These are phyloP conservation scores for Diplodia mutila DNA, from an alignment of 2,329 filamentous ascomycete species.

Conservation along the genomic window DNA sequence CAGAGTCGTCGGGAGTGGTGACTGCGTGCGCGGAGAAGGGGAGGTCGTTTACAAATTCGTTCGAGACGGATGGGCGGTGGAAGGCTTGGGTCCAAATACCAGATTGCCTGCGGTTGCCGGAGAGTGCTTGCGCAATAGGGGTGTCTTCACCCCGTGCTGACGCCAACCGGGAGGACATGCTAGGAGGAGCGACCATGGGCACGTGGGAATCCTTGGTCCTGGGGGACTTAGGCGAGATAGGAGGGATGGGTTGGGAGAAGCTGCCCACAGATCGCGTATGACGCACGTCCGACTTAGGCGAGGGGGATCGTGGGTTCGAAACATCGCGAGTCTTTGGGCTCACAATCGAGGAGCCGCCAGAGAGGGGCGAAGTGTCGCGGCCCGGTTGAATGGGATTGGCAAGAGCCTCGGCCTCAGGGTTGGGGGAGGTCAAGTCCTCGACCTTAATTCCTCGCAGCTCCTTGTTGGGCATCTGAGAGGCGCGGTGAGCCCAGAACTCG, in stretches of 20 bases:
- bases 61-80: constrained; percentile 27
- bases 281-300: constrained; percentile 33
- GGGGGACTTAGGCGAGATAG: constrained; percentile 18
- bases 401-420: background rate
- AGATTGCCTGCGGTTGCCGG: constrained; percentile 34
- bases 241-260: constrained; percentile 56
- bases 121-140: constrained; percentile 13
- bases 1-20: constrained; percentile 48
- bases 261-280: constrained; percentile 52
- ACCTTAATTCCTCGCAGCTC: constrained; percentile 58
- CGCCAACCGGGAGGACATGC: constrained; percentile 41
- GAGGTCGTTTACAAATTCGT: constrained; percentile 34
- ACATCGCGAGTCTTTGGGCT: constrained; percentile 31
- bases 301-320: constrained; percentile 18
- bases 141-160: constrained; percentile 25
- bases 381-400: background rate
- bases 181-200: constrained; percentile 30
- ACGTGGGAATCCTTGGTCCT: constrained; percentile 6
- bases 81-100: constrained; percentile 39
- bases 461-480: constrained; percentile 55
- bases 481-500: constrained; percentile 58
- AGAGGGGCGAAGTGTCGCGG: constrained; percentile 4
- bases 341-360: constrained; percentile 9
- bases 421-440: constrained; percentile 49
- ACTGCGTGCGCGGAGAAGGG: constrained; percentile 44